Evolutionary conservation across 768 basidiomycete genomes (phyloP).

Genomic region (Panus rudis): DNA sequence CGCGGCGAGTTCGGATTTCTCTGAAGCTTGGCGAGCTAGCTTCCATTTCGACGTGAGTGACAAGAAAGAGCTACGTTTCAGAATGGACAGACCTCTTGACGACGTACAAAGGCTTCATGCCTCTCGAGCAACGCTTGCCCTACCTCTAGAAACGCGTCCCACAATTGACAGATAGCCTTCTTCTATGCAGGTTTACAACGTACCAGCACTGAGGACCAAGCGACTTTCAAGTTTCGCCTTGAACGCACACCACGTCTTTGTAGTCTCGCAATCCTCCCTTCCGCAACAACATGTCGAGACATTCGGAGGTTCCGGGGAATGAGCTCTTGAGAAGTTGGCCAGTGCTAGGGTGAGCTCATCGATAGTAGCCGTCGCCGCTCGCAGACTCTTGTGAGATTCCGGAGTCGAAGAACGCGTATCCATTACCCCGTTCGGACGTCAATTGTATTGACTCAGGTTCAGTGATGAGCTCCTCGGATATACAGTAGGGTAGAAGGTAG

Average conservation of each 20-base stretch:
- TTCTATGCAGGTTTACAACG: constrained; percentile 26
- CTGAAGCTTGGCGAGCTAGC: too few species aligned
- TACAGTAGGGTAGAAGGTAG: too few species aligned
- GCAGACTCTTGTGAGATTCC: constrained; percentile 25
- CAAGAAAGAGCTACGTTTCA: too few species aligned
- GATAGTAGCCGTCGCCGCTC: constrained; percentile 41
- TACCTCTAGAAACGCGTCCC: constrained; percentile 48
- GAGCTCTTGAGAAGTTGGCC: constrained; percentile 61
- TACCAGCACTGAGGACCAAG: constrained; percentile 82
- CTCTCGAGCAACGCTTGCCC: constrained; percentile 82
- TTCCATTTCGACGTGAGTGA: too few species aligned
- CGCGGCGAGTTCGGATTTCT: too few species aligned
- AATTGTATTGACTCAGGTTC: too few species aligned
- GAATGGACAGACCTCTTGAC: constrained; percentile 54
- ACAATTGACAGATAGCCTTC: constrained; percentile 3
- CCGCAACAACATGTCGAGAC: constrained; percentile 59
- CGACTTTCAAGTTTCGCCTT: constrained; percentile 71
- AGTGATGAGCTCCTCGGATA: too few species aligned
- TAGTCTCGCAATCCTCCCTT: constrained; percentile 56
- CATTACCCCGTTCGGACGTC: too few species aligned
- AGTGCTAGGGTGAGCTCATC: constrained; percentile 75
- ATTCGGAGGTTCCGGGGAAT: constrained; percentile 62
- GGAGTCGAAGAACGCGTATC: constrained; percentile 11
- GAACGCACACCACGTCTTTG: constrained; percentile 52
- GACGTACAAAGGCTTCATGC: constrained; percentile 80